phyloP scores from a whole-genome alignment of 148 eudicot genomes.

The Fagopyrum homotropicum region DNA sequence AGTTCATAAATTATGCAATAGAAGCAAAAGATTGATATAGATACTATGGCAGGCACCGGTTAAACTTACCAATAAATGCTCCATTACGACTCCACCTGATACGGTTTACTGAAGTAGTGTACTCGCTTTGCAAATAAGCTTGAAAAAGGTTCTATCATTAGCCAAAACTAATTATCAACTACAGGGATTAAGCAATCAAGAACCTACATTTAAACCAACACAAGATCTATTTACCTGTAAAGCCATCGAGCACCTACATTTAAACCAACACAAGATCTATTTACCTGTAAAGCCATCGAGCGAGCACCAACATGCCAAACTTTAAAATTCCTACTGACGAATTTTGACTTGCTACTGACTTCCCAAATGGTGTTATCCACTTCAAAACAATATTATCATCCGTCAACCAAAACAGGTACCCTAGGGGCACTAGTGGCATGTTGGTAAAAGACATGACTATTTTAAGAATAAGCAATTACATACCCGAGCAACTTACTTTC shows the following conservation, averaged over 20 bases:
- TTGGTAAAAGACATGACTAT: too few species aligned
- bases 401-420: too few species aligned
- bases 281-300: slow-evolving; percentile 51
- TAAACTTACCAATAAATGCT: slow-evolving; percentile 35
- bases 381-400: too few species aligned
- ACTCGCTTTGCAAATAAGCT: slow-evolving; percentile 50
- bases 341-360: slow-evolving; percentile 33
- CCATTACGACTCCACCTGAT: slow-evolving; percentile 80
- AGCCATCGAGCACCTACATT: slow-evolving; percentile 25
- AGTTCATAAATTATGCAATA: not conserved
- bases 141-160: slow-evolving; percentile 12
- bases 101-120: slow-evolving; percentile 50
- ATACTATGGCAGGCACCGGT: not conserved
- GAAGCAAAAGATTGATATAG: not conserved
- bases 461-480: too few species aligned
- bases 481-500: too few species aligned
- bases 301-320: slow-evolving; percentile 54
- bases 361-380: slow-evolving; percentile 55
- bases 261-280: not conserved
- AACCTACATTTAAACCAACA: not conserved
- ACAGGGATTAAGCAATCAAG: not conserved
- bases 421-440: too few species aligned
- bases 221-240: slow-evolving; percentile 38
- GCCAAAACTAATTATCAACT: not conserved
- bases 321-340: slow-evolving; percentile 37